Conservation (phyloP, 148 eudicot genomes). For the Rhododendron griersonianum region DNA sequence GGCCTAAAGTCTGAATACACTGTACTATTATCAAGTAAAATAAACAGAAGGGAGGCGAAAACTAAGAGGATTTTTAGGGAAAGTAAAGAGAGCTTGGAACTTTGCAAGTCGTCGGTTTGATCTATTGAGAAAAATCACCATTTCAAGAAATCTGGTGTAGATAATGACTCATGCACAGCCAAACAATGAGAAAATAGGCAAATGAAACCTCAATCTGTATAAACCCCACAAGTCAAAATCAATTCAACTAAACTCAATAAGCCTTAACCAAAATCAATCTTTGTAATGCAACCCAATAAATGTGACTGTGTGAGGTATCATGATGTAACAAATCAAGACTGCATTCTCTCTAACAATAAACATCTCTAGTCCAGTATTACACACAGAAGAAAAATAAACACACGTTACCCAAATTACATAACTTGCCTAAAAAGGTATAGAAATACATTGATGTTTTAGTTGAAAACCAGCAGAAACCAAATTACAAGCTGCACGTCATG, state of each 20-base stretch:
- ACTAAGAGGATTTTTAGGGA: background rate
- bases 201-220: background rate
- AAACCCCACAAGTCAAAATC: background rate
- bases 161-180: background rate
- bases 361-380: background rate
- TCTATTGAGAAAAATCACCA: background rate
- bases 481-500: background rate
- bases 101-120: background rate
- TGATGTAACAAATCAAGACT: background rate
- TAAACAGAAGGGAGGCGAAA: background rate
- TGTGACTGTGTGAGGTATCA: background rate
- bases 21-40: background rate
- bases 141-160: background rate
- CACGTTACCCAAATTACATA: background rate
- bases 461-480: background rate
- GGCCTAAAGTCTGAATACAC: background rate
- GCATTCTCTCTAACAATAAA: background rate
- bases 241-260: background rate
- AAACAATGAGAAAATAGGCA: background rate
- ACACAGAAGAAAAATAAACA: background rate
- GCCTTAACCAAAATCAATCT: background rate
- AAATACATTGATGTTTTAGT: background rate
- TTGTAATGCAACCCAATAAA: background rate
- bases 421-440: background rate
- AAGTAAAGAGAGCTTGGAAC: background rate